Percentiles rank a stretch among this genome's conserved stretches.
phyloP scores from a whole-genome alignment of 345 rosid species.

The Microcos paniculata region DNA sequence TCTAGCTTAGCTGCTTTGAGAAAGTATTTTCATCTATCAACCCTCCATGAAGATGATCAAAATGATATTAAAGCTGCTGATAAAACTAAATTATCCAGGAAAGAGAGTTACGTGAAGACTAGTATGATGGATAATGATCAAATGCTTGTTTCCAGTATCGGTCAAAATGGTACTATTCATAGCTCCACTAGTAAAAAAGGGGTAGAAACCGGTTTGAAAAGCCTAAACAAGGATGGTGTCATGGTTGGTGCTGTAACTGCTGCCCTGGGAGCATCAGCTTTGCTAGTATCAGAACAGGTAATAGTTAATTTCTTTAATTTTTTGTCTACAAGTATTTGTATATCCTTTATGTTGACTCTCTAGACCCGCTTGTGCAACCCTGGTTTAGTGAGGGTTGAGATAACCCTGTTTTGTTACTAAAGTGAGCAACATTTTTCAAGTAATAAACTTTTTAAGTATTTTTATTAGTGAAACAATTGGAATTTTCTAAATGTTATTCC shows the following conservation, averaged over 20 bases:
- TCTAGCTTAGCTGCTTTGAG: constrained; percentile 89
- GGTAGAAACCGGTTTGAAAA: constrained; percentile 32
- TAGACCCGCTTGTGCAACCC: background rate
- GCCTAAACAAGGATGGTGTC: constrained; percentile 39
- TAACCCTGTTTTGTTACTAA: background rate
- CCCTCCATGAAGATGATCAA: constrained; percentile 30
- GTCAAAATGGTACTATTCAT: constrained; percentile 21
- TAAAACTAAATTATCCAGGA: constrained; percentile 18
- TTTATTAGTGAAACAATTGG: background rate
- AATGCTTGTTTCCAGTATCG: constrained; percentile 19
- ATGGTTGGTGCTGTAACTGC: constrained; percentile 89
- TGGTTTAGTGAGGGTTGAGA: background rate
- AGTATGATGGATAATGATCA: constrained; percentile 16
- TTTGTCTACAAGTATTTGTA: background rate
- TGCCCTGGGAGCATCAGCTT: constrained; percentile 93
- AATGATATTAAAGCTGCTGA: constrained; percentile 24
- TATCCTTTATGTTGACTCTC: background rate
- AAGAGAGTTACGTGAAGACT: constrained; percentile 16
- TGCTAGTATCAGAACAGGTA: constrained; percentile 70
- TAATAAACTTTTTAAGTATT: background rate
- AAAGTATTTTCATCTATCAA: constrained; percentile 58
- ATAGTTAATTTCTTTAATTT: constrained; percentile 16
- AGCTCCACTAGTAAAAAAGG: constrained; percentile 25
- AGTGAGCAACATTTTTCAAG: background rate
- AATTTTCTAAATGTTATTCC: background rate